Conservation (phyloP, 225 moss, liverwort and hornwort genomes). For the Climacium dendroides region DNA sequence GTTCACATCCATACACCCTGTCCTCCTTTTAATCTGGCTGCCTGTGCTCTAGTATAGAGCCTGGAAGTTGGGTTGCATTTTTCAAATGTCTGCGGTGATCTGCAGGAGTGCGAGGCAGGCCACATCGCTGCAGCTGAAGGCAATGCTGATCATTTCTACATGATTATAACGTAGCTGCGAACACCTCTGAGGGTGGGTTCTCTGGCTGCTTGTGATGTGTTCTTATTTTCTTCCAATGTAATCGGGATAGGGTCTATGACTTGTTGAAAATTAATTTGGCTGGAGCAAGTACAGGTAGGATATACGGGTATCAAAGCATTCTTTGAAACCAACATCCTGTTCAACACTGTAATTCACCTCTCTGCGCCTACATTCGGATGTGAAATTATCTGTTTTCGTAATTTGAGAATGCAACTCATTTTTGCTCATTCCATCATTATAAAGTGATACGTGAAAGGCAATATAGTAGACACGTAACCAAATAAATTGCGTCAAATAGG, state of each 20-base stretch:
- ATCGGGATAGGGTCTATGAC: background rate
- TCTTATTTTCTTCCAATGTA: background rate
- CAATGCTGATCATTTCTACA: background rate
- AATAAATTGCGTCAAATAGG: background rate
- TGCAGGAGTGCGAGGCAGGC: conserved; percentile 67
- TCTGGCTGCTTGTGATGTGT: background rate
- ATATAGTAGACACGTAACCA: background rate
- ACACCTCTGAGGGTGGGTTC: background rate
- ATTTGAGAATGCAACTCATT: background rate
- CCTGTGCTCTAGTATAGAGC: background rate
- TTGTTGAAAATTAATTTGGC: background rate
- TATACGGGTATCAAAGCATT: background rate
- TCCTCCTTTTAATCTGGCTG: background rate
- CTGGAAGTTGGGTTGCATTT: background rate
- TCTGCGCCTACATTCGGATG: background rate
- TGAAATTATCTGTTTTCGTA: background rate
- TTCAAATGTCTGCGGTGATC: background rate
- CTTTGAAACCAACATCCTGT: background rate
- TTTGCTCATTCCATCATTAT: background rate
- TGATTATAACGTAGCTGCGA: background rate
- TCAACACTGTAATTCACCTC: background rate
- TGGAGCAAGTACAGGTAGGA: background rate
- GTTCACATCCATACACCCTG: background rate
- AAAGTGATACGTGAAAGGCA: background rate
- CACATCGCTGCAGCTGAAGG: background rate